Base-by-base conservation (phyloP, 805 yeast genomes). In the Schwanniomyces pseudopolymorphus region DNA sequence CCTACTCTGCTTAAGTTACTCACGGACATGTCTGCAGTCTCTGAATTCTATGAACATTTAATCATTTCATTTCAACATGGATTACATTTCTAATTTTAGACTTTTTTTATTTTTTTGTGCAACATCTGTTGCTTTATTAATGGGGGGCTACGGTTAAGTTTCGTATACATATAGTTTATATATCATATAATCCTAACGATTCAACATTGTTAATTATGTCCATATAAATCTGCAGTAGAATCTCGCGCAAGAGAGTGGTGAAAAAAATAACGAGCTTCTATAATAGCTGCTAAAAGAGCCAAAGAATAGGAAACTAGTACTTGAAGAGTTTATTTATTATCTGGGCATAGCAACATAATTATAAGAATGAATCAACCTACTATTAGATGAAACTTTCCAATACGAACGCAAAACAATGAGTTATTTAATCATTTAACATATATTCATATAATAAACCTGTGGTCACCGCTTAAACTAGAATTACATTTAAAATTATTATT, bases 1-100 rank as follows among this genome's bases (percentile, higher is more conserved):
- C 78, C 42, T 83, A 79, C 67, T 52, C 59, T 36, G 58, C 59
- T 47, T 57, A 52, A 44, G 28, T 35, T 13, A 22, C 10, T 37
- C 31, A 35, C 13, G 14, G 27, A 37, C 26, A 10, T 11, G 19
- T 43, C 41, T 24, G n/a, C 28, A n/a, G 41, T 27, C 25, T 43
- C 33, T 31, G 36, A 24, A 17, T 43, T 8, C 21, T 11, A 27
- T 39, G 9, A 39, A 39, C 39, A 5, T 25, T 33, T 45, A 26
- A 40, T 43, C 39, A 40, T 38, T 54, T 57, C 61, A 55, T 54
- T 55, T 58, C 61, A 59, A 59, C 63, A 57, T 55, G 57, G 52
- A 51, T 50, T 46, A 25, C 25, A 44, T 28, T 35, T 27, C 35
- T 31, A 31, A 31, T 16, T 22, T 43, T 47, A 44, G 21, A 28